These are phyloP conservation scores for Fimicolochytrium jonesii DNA, from an alignment of 192 early-diverging fungal genomes.

Conservation along the genomic window DNA sequence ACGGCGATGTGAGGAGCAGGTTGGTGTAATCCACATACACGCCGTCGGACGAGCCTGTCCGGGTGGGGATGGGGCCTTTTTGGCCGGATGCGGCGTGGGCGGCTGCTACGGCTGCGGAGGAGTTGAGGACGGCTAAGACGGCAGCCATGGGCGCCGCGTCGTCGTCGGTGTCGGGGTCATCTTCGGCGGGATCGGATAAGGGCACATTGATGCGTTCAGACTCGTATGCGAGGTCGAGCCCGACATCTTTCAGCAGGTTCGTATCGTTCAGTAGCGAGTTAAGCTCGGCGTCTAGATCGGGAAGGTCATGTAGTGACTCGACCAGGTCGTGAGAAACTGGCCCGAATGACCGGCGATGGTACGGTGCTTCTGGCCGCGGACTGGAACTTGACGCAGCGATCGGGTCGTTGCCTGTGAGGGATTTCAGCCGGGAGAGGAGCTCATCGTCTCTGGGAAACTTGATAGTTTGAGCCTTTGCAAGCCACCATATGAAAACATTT, in stretches of 20 bases:
- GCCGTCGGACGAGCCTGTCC: background rate
- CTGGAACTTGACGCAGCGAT: slow-evolving; percentile 2
- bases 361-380: background rate
- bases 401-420: slow-evolving; percentile 23
- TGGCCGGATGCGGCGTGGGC: too few species aligned
- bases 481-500: background rate
- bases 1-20: slow-evolving; percentile 35
- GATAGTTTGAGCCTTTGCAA: background rate
- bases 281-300: slow-evolving; percentile 18
- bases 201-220: slow-evolving; percentile 22
- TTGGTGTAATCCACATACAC: slow-evolving; percentile 34
- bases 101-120: too few species aligned
- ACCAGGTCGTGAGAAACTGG: too few species aligned
- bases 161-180: background rate
- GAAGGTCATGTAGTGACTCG: too few species aligned
- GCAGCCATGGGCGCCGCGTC: too few species aligned
- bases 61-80: too few species aligned
- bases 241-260: slow-evolving; percentile 17
- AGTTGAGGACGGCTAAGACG: too few species aligned
- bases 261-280: background rate
- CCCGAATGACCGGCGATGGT: too few species aligned
- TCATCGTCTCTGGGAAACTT: slow-evolving; percentile 21
- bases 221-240: slow-evolving; percentile 19
- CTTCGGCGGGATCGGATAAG: background rate
- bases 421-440: slow-evolving; percentile 17